Evolutionary conservation across 2,329 filamentous ascomycete genomes (phyloP).

Genomic region (Cercospora beticola): DNA sequence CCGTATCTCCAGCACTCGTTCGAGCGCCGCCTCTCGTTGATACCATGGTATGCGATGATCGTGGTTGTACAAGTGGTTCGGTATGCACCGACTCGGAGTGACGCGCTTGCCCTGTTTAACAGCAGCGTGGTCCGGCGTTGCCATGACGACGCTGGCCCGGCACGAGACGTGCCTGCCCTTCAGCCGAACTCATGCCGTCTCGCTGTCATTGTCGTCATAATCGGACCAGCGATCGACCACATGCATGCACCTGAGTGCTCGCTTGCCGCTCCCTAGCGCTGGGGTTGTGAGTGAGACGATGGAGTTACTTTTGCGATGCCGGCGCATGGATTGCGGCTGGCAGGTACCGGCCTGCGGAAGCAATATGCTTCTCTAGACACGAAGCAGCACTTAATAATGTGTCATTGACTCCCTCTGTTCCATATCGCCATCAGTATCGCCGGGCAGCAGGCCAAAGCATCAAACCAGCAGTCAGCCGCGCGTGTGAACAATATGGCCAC

Average conservation of each 20-base stretch:
- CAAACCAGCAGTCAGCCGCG: neutral
- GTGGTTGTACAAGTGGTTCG: conserved; percentile 1
- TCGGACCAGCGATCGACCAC: neutral
- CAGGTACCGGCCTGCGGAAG: neutral
- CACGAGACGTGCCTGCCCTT: neutral
- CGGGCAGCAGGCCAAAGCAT: neutral
- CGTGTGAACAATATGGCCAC: neutral
- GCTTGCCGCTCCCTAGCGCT: neutral
- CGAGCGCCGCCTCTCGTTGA: conserved; percentile 37
- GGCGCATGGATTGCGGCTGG: neutral
- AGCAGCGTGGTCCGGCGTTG: neutral
- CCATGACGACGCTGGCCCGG: neutral
- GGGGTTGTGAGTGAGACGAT: neutral
- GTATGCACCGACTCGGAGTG: neutral
- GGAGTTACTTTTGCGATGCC: neutral
- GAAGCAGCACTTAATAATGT: neutral
- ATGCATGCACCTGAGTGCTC: neutral
- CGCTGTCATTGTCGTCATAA: neutral
- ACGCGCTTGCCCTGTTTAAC: neutral
- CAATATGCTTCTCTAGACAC: neutral
- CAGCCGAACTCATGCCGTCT: neutral
- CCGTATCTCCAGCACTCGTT: conserved; percentile 20
- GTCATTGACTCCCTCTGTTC: neutral
- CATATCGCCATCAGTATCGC: neutral
- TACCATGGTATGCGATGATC: conserved; percentile 33